A percentile compares a stretch with the other conserved stretches of the same genome.
Evolutionary conservation across 2,329 filamentous ascomycete genomes (phyloP).

Genomic region (Xylariaceae sp.): DNA sequence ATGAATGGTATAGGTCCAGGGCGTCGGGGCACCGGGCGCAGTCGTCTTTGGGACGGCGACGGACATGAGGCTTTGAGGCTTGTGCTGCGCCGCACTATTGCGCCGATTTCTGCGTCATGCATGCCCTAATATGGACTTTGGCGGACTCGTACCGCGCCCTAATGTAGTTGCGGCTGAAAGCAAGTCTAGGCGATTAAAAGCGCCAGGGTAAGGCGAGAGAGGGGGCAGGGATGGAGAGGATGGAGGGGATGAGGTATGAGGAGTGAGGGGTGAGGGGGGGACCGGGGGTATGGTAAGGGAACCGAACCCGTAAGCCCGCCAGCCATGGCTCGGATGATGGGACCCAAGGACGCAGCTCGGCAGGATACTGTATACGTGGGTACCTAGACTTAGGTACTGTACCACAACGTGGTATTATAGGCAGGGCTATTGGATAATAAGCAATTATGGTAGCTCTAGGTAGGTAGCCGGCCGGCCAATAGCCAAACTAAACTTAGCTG

Average conservation of each 20-base stretch:
- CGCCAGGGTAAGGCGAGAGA: no score
- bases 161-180: conserved; percentile 22
- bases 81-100: conserved; percentile 16
- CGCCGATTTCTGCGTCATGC: conserved; percentile 17
- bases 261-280: no score
- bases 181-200: no score
- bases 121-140: conserved; percentile 7
- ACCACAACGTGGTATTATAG: conserved; percentile 26
- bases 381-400: not conserved
- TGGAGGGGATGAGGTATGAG: no score
- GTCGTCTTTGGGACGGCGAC: not conserved
- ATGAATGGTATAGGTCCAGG: not conserved
- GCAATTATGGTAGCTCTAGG: no score
- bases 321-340: no score
- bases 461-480: no score
- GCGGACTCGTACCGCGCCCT: not conserved
- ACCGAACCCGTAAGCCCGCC: no score
- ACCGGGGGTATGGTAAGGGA: no score
- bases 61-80: not conserved
- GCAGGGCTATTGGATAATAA: conserved; percentile 27
- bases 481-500: not conserved
- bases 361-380: not conserved
- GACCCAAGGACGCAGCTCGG: not conserved
- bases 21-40: conserved; percentile 18
- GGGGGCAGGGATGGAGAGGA: no score